These are phyloP conservation scores for Thelephora ganbajun DNA, from an alignment of 768 basidiomycete species.

Conservation along the genomic window DNA sequence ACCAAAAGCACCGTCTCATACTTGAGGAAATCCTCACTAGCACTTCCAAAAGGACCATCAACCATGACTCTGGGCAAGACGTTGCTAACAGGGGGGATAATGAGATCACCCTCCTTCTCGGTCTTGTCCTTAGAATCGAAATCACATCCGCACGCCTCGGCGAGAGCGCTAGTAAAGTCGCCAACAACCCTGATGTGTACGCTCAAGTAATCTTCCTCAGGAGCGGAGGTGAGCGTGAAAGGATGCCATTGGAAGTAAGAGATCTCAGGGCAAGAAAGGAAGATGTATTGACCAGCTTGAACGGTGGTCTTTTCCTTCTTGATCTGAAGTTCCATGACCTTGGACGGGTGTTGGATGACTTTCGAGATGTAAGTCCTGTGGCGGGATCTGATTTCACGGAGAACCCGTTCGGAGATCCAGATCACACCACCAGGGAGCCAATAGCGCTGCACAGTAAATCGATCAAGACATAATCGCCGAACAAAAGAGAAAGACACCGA, in stretches of 20 bases:
- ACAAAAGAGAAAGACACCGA: constrained; percentile 21
- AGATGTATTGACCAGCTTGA: constrained; percentile 87
- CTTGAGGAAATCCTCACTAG: constrained; percentile 83
- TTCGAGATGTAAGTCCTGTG: constrained; percentile 89
- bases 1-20: constrained; percentile 83
- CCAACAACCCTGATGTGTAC: constrained; percentile 89
- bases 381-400: constrained; percentile 84
- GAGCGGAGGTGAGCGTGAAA: constrained; percentile 89
- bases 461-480: not conserved
- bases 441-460: constrained; percentile 44
- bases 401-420: constrained; percentile 77
- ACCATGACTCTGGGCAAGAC: constrained; percentile 88
- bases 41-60: constrained; percentile 89
- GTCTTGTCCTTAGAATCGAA: constrained; percentile 43
- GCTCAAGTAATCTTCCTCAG: constrained; percentile 90
- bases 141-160: constrained; percentile 74
- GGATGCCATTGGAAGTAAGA: constrained; percentile 97
- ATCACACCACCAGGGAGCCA: constrained; percentile 82
- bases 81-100: constrained; percentile 54
- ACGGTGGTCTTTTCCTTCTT: constrained; percentile 86
- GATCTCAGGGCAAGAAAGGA: constrained; percentile 80
- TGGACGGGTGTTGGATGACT: constrained; percentile 90
- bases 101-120: constrained; percentile 27
- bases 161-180: constrained; percentile 77
- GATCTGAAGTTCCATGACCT: constrained; percentile 91